These are phyloP conservation scores for Xylaria sp. DNA, from an alignment of 2,329 filamentous ascomycete genomes.

Conservation along the genomic window DNA sequence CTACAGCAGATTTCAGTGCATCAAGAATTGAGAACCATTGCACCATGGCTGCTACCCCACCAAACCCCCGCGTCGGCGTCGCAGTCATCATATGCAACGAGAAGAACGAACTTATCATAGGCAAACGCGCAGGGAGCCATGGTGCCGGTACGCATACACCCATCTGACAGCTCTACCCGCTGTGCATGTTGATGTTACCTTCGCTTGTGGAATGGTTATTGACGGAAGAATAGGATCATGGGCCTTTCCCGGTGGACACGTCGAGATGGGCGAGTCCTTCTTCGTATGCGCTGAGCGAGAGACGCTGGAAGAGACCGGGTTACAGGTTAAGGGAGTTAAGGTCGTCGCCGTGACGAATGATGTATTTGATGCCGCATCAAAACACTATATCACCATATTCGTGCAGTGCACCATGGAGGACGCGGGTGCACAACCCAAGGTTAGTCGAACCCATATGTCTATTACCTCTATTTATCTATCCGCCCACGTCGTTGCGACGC, in stretches of 20 bases:
- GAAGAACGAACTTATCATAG: constrained; percentile 53
- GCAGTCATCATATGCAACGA: constrained; percentile 52
- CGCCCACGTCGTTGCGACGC: not conserved
- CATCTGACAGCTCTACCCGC: not conserved
- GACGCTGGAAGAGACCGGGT: constrained; percentile 71
- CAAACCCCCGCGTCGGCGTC: constrained; percentile 54
- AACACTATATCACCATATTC: constrained; percentile 79
- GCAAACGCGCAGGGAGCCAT: constrained; percentile 55
- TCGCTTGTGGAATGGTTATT: not conserved
- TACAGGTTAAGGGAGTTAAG: constrained; percentile 57
- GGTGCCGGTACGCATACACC: constrained; percentile 51
- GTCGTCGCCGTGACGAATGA: constrained; percentile 71
- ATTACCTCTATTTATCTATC: too few species aligned
- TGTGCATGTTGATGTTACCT: not conserved
- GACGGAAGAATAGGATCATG: constrained; percentile 54
- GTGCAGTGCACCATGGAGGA: constrained; percentile 60
- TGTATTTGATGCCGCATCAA: constrained; percentile 61
- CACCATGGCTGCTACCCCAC: constrained; percentile 34
- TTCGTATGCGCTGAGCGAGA: constrained; percentile 70
- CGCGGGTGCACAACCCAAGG: constrained; percentile 56
- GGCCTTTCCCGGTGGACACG: constrained; percentile 76
- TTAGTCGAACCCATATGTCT: constrained; percentile 49
- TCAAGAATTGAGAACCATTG: constrained; percentile 27
- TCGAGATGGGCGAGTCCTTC: constrained; percentile 71
- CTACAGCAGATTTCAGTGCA: too few species aligned